Evolutionary conservation across 805 yeast genomes (phyloP).

Genomic region (Zygoascus bituminiphila): DNA sequence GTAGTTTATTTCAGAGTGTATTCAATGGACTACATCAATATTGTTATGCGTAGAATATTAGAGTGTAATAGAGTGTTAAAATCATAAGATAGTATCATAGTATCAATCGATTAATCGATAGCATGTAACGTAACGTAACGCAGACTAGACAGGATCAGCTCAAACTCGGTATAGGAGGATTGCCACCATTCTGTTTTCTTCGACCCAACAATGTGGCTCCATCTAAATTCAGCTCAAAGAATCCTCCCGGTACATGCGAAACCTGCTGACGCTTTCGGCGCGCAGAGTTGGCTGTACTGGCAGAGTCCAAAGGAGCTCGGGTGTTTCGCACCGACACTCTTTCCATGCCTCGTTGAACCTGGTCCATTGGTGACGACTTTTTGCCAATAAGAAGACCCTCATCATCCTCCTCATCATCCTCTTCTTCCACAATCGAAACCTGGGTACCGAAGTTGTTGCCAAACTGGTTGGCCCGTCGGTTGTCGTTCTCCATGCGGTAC

Average conservation of each 20-base stretch:
- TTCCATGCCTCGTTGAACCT: constrained; percentile 6
- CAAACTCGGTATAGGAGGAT: neutral
- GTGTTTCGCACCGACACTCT: constrained; percentile 12
- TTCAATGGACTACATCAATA: too few species aligned
- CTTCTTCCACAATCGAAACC: constrained; percentile 20
- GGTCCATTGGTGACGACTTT: neutral
- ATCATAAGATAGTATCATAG: too few species aligned
- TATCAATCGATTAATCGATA: too few species aligned
- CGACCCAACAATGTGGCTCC: constrained; percentile 58
- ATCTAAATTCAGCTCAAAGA: constrained; percentile 52
- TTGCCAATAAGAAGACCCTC: neutral
- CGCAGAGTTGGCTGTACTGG: neutral
- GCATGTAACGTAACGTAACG: too few species aligned
- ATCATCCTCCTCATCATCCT: constrained; percentile 24
- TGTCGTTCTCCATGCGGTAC: constrained; percentile 68
- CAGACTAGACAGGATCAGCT: too few species aligned
- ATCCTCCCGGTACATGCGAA: constrained; percentile 8
- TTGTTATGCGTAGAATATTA: too few species aligned
- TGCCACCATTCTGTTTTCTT: constrained; percentile 25
- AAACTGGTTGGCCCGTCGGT: constrained; percentile 27
- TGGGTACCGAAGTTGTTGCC: constrained; percentile 2
- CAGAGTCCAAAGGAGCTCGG: neutral
- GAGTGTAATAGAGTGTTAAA: too few species aligned
- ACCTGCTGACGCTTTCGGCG: constrained; percentile 2
- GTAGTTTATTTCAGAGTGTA: too few species aligned